Evolutionary conservation across 2,329 filamentous ascomycete genomes (phyloP).

Genomic region (Fusarium algeriense): DNA sequence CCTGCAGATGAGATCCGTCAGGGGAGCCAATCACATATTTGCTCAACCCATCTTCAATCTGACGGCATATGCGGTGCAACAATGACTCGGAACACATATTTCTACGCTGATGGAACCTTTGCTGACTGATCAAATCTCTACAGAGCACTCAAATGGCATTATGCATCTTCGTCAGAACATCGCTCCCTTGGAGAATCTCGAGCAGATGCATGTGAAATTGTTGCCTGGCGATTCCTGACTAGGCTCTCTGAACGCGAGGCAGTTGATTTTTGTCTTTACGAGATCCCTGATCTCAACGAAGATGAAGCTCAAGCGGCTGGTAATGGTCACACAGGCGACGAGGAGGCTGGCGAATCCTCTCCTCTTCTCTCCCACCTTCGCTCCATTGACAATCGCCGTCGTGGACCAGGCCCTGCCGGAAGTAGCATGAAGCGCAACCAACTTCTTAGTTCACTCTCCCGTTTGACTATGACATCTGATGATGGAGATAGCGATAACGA

Average conservation of each 20-base stretch:
- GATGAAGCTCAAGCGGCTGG: slow-evolving; percentile 35
- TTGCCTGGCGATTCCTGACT: slow-evolving; percentile 82
- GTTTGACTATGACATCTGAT: slow-evolving; percentile 59
- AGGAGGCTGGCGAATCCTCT: slow-evolving; percentile 62
- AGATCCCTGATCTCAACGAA: slow-evolving; percentile 67
- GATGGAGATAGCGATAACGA: slow-evolving; percentile 58
- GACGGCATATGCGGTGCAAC: slow-evolving; percentile 20
- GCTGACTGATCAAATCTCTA: slow-evolving; percentile 19
- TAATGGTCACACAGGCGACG: slow-evolving; percentile 44
- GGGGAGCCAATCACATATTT: slow-evolving; percentile 30
- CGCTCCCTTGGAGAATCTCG: slow-evolving; percentile 76
- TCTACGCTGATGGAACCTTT: background rate
- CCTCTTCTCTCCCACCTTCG: slow-evolving; percentile 58
- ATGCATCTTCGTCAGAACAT: slow-evolving; percentile 71
- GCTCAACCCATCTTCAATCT: slow-evolving; percentile 9
- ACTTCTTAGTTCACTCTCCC: slow-evolving; percentile 67
- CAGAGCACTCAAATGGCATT: slow-evolving; percentile 82
- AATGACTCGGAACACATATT: background rate
- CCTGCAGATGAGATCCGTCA: slow-evolving; percentile 20
- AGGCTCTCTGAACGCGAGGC: slow-evolving; percentile 78
- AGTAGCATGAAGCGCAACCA: slow-evolving; percentile 61
- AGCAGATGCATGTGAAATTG: slow-evolving; percentile 81
- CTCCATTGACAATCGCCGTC: slow-evolving; percentile 41
- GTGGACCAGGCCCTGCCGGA: slow-evolving; percentile 49
- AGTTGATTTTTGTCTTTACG: slow-evolving; percentile 79